Evolutionary conservation across 257 asterid species (phyloP), one percentile per base, ranked within the genome.

Genomic region (Nicotiana knightiana): DNA sequence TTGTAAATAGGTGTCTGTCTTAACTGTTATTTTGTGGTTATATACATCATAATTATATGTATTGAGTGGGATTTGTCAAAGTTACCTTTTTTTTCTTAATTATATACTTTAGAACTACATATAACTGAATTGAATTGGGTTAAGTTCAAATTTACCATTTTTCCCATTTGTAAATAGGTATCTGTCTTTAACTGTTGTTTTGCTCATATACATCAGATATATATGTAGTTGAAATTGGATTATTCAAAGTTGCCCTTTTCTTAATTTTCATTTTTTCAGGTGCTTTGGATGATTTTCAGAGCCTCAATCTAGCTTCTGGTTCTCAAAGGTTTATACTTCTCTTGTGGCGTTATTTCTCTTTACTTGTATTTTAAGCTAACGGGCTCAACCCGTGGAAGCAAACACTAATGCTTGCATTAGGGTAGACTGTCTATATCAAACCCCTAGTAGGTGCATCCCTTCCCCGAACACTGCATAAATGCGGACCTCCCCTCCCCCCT

Each of bases 201-300:
- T 15, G 24, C 28, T 68, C 4, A 33, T 35, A 24, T 68, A 30
- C 3, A 35, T 33, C 54, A 51, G 55, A 33, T 32, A 26, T 76
- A 59, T 48, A 21, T 46, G 8, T 57, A 43, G 18, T 57, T 2
- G 10, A 48, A 67, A 67, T 67, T 21, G 51, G 76, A 67, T 32
- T 67, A 32, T 35, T 17, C 53, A 67, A 67, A 21, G 51, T 67
- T 35, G 46, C 55, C 21, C 13, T 77, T 78, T 35, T 57, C 71
- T 57, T 71, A n/a, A 21, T 46, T 71, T 71, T 30, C 53, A 46
- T 3, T 77, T 5, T 83, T 89, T 79, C 93, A 96, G 99, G 98
- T 87, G 99, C 99, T 87, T 87, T 96, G 93, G 98, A 96, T 93
- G 99, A 96, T 92, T 96, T 96, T 84, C 98, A 93, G 93, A 92